A percentile compares a stretch with the other conserved stretches of the same genome.
These are phyloP conservation scores for Coniochaeta hoffmannii DNA, from an alignment of 2,329 filamentous ascomycete genomes.

Conservation along the genomic window DNA sequence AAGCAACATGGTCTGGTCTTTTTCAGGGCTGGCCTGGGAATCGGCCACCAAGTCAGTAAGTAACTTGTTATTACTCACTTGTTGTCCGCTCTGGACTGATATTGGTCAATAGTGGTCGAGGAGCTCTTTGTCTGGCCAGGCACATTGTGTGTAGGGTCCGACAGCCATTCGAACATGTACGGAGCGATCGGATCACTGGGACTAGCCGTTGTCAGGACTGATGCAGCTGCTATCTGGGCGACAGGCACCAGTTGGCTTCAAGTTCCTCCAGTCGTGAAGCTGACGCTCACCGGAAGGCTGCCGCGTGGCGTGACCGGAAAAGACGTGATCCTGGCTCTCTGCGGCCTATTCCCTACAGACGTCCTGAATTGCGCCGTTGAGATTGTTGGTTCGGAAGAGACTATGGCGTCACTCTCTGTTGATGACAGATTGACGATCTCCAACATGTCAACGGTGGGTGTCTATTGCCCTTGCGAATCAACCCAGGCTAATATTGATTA, in stretches of 20 bases:
- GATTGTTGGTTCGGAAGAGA: slow-evolving; percentile 60
- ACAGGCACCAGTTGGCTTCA: slow-evolving; percentile 84
- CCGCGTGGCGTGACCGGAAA: slow-evolving; percentile 82
- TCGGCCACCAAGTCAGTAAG: slow-evolving; percentile 74
- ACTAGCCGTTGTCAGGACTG: slow-evolving; percentile 77
- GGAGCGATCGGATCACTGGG: slow-evolving; percentile 72
- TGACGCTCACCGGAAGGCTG: slow-evolving; percentile 68
- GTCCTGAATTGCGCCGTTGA: slow-evolving; percentile 90
- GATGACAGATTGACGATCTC: slow-evolving; percentile 64
- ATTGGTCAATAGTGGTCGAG: slow-evolving; percentile 88
- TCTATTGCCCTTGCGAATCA: slow-evolving; percentile 48
- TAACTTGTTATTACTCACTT: too few relatives aligned
- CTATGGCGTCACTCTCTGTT: slow-evolving; percentile 46
- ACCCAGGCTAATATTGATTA: slow-evolving; percentile 65
- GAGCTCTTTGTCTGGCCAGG: slow-evolving; percentile 79
- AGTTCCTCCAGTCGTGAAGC: slow-evolving; percentile 71
- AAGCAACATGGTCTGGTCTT: slow-evolving; percentile 68
- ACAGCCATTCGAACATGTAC: slow-evolving; percentile 77
- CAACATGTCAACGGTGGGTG: slow-evolving; percentile 64
- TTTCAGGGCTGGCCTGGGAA: slow-evolving; percentile 67
- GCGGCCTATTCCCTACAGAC: slow-evolving; percentile 72
- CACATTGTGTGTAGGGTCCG: slow-evolving; percentile 71
- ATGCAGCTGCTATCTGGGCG: slow-evolving; percentile 80
- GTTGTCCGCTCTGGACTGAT: too few relatives aligned
- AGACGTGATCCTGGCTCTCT: slow-evolving; percentile 87